Evolutionary conservation across 345 rosid species (phyloP), one percentile per base, ranked within the genome.

Genomic region (Gossypium raimondii): DNA sequence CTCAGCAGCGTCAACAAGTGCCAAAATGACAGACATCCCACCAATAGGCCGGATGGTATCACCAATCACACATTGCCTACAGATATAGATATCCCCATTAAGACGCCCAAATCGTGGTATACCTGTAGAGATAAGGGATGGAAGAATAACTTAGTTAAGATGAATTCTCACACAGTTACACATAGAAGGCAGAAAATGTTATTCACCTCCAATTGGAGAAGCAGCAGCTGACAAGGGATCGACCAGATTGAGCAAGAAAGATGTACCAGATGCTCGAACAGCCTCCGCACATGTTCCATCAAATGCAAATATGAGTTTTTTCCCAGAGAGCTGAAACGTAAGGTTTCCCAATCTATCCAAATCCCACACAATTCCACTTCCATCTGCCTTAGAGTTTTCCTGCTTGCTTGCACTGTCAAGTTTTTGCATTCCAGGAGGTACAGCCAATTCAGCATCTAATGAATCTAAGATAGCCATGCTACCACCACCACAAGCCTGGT

Each of bases 401-500:
- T 78, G 97, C 87, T 87, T 93, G 77, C 84, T 83, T 79, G 85
- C 78, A 82, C 82, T 78, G 72, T 93, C 99, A 77, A 83, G 80
- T 76, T 89, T 90, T 78, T 88, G 97, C 34, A 88, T 70, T 77
- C 74, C 88, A 9, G 88, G 76, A 73, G 90, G 82, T 79, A 87
- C 78, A 75, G 91, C 82, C 88, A 88, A 75, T 75, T 92, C 98
- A 76, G 87, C 81, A 78, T 93, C 99, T 82, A 95, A 78, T 27
- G 97, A 86, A 76, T 92, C 99, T 81, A 95, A 82, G 82, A 93
- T 95, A 63, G 99, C 98, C 99, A 95, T 90, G 86, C 92, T 92
- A 70, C 97, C 98, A 79, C 99, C 99, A 79, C 97, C 97, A 84
- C 99, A 95, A 75, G 99, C 98, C 86, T 95, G 99, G 81, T 89